Percentiles rank a stretch among this genome's conserved stretches.
phyloP scores from a whole-genome alignment of 2,329 filamentous ascomycete species.

The Colletotrichum orchidophilum region DNA sequence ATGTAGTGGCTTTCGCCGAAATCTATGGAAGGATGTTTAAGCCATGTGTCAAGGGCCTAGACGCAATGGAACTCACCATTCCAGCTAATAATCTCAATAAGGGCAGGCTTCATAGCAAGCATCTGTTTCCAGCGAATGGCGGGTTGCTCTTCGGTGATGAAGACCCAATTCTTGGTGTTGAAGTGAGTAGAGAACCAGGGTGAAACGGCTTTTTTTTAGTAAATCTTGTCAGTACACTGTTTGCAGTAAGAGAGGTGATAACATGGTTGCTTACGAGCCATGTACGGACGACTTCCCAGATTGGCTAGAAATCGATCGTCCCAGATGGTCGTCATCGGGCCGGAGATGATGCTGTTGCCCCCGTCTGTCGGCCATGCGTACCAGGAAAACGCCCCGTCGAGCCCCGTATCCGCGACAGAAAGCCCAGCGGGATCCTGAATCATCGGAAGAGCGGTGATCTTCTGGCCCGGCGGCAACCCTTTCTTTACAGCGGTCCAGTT shows the following conservation, averaged over 20 bases:
- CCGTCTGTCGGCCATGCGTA: not conserved
- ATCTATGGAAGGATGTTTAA: not conserved
- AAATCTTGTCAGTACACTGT: not conserved
- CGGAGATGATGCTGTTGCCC: not conserved
- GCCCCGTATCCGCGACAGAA: not conserved
- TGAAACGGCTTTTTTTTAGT: slow-evolving; percentile 31
- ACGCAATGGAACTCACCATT: not conserved
- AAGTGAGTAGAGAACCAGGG: slow-evolving; percentile 39
- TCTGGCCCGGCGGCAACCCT: slow-evolving; percentile 3
- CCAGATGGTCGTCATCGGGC: not conserved
- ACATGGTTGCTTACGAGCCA: not conserved
- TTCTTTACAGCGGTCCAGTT: slow-evolving; percentile 37
- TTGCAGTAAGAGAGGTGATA: no score
- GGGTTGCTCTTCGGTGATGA: slow-evolving; percentile 38
- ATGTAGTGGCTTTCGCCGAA: not conserved
- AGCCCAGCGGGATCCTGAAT: not conserved
- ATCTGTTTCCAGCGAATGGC: slow-evolving; percentile 37
- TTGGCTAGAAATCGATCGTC: not conserved
- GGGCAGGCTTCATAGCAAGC: slow-evolving; percentile 16
- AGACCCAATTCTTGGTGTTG: slow-evolving; percentile 38
- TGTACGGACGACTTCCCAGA: not conserved
- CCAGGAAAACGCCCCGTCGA: not conserved
- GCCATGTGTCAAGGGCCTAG: not conserved
- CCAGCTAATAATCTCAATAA: not conserved
- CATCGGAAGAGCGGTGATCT: not conserved